phyloP scores from a whole-genome alignment of 768 basidiomycete genomes.

The Tricholoma hemisulphureum region DNA sequence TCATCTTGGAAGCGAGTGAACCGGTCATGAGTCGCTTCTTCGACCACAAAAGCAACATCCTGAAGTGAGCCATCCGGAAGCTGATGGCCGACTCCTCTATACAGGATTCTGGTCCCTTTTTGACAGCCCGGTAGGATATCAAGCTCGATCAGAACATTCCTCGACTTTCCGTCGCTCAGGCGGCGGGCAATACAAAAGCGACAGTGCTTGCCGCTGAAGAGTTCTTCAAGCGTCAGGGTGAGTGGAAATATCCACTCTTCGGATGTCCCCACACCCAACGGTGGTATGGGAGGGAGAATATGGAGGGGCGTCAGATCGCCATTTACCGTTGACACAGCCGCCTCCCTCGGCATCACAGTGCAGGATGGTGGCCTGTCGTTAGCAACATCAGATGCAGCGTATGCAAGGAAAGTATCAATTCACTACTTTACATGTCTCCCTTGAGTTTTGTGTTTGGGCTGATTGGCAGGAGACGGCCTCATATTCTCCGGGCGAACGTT shows the following conservation, averaged over 20 bases:
- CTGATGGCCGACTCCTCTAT: constrained; percentile 67
- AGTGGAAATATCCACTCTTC: constrained; percentile 72
- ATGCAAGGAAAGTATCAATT: neutral
- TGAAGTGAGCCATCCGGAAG: constrained; percentile 53
- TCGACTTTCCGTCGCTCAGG: constrained; percentile 45
- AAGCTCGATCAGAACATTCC: constrained; percentile 58
- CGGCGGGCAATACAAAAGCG: constrained; percentile 61
- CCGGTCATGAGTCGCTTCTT: constrained; percentile 54
- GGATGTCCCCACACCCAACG: constrained; percentile 41
- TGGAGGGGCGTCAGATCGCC: neutral
- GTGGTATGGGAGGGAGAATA: constrained; percentile 36
- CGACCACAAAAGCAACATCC: constrained; percentile 65
- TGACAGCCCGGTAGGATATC: constrained; percentile 63
- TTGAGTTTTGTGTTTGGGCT: neutral
- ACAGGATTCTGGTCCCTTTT: constrained; percentile 57
- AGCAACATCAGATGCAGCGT: neutral
- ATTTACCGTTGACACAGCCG: neutral
- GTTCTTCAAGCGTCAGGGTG: constrained; percentile 57
- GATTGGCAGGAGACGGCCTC: neutral
- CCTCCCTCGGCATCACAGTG: neutral
- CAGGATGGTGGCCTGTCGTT: neutral
- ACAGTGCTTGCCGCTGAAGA: constrained; percentile 54
- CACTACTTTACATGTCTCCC: neutral
- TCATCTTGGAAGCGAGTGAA: constrained; percentile 60
- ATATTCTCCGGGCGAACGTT: neutral